A percentile compares a stretch with the other conserved stretches of the same genome.
These are phyloP conservation scores for Mortierella sp. DNA, from an alignment of 371 early-diverging fungal species.

Conservation along the genomic window DNA sequence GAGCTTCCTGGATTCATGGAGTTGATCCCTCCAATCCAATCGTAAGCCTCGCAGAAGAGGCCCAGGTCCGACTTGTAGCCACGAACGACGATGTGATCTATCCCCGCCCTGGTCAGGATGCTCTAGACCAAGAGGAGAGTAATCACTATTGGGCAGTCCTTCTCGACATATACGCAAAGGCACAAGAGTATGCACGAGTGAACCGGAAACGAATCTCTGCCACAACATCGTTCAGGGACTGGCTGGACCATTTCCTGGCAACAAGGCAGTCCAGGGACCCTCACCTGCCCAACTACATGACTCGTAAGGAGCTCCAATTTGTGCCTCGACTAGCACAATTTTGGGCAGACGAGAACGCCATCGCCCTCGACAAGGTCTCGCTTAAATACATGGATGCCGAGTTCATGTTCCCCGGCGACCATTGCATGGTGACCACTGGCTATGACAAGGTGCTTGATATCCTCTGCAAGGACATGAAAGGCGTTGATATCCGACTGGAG, in stretches of 20 bases:
- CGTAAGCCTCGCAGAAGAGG: conserved; percentile 30
- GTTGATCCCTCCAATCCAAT: conserved; percentile 46
- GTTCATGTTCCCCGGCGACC: conserved; percentile 46
- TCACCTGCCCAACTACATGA: conserved; percentile 31
- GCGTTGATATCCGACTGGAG: conserved; percentile 39
- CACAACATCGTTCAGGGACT: conserved; percentile 36
- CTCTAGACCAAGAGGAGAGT: conserved; percentile 29
- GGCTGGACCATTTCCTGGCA: conserved; percentile 35
- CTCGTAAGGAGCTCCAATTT: conserved; percentile 28
- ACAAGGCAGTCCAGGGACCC: conserved; percentile 36
- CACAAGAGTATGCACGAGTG: conserved; percentile 29
- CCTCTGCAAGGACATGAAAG: conserved; percentile 33
- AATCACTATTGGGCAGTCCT: conserved; percentile 53
- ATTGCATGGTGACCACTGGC: conserved; percentile 50
- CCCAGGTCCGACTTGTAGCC: conserved; percentile 32
- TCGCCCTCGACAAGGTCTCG: conserved; percentile 44
- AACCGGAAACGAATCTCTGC: conserved; percentile 33
- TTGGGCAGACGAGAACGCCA: conserved; percentile 54
- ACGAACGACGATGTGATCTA: conserved; percentile 50
- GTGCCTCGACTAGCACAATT: conserved; percentile 36
- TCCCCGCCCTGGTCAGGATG: conserved; percentile 26
- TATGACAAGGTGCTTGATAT: conserved; percentile 42
- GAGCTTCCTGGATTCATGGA: conserved; percentile 54
- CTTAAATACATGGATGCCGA: conserved; percentile 56
- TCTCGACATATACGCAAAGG: conserved; percentile 39